Evolutionary conservation across 495 filamentous ascomycete species (phyloP), one percentile per base, ranked within the genome.

Genomic region (Penicillium roqueforti): DNA sequence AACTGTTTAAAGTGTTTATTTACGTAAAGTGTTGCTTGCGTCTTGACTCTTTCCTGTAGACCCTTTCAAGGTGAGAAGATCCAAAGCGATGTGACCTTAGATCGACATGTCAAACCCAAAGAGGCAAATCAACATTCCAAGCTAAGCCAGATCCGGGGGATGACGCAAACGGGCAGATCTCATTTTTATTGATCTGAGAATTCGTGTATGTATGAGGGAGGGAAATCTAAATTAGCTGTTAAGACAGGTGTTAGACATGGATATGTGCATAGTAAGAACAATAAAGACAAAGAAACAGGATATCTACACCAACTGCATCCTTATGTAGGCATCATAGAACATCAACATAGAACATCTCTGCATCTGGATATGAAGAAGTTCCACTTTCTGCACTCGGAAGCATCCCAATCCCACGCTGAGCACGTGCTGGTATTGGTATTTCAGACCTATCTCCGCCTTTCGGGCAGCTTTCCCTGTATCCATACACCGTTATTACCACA

Each of bases 131-230:
- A 58, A 56, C 60, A 67, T 68, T 69, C 62, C 65, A 63, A 56
- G 59, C 66, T 68, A 69, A 60, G 62, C 67, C 61, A 56, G 51
- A 65, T 66, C 62, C 65, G 68, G 67, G 51, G 54, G 31, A 58
- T 68, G 66, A 71, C 65, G 67, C 67, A 70, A 71, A 71, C 68
- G 25, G 58, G 31, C 38, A 8, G 45, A 20, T 19, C 36, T 46
- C 19, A 38, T 18, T 22, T 14, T 11, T 7, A 22, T 44, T 8
- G 11, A 44, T 54, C 43, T 26, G 43, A 46, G 53, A 39, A 38
- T 20, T 18, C 20, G 9, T 36, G 51, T 20, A 25, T 37, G 20
- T 20, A 25, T 37, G 20, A 7, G 38, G 13, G 26, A 29, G 26
- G 26, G 4, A 13, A 28, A 46, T 29, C 7, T 39, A 29, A 32